Base-by-base conservation (phyloP, 257 asterid species). In the Solanum acaule region DNA sequence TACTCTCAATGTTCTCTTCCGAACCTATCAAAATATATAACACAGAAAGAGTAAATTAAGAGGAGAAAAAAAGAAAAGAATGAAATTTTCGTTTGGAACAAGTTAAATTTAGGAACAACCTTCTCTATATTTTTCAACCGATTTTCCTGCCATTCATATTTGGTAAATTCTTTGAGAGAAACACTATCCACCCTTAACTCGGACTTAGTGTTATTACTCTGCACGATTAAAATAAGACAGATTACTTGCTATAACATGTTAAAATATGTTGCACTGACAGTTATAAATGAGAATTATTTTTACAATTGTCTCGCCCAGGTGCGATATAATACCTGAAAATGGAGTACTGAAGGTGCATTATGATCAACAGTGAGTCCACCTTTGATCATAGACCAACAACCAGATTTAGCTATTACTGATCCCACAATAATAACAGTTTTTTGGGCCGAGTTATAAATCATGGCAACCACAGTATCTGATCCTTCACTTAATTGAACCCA, bases 361-460 rank as follows among this genome's bases (percentile, higher is more conserved):
- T 84, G 44, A 56, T 93, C 89, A 38, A 89, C 88, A 10, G 89
- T 81, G 38, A 93, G 90, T 35, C 96, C 96, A 84, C 96, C 96
- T 89, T 93, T 93, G 40, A 93, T 91, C 91, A 92, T 52, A 11
- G 94, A 91, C 96, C 96, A 93, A 63, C 96, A 93, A 5, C 93
- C 95, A 75, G 91, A 81, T 87, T 88, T 87, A 10, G 96, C 95
- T 44, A 91, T 46, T 6, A 92, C 95, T 20, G 94, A 91, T 29
- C 96, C 96, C 35, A 90, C 23, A 4, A 61, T 52, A 82, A 14
- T 12, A 33, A 84, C 12, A 18, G 2, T 23, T 16, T 59, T 73
- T 27, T 40, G 34, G 16, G 35, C 65, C 4, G 90, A 56, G 10
- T 22, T 37, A 49, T 35, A 15, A 37, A 90, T 11, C 38, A 52